Evolutionary conservation across 805 yeast species (phyloP), one percentile per base, ranked within the genome.

Genomic region (Pichia eremophila): DNA sequence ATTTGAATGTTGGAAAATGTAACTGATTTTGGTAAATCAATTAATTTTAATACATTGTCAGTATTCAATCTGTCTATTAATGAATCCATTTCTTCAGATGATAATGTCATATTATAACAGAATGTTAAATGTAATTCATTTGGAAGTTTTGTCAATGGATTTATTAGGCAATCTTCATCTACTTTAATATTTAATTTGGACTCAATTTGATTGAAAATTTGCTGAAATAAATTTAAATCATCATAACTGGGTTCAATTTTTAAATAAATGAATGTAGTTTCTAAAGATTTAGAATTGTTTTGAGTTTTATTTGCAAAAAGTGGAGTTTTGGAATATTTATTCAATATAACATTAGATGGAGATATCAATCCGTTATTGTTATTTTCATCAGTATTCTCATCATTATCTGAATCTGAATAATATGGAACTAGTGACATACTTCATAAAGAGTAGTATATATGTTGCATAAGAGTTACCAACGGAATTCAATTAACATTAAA

Each of bases 311-410:
- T 18, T n/a, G 8, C 19, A 15, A 28, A 22, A 12, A 45, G 7
- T 12, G 47, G 47, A 8, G 17, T 18, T 37, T 45, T 45, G 15
- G 47, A 45, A 37, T 40, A 45, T 31, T 25, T 40, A 11, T 45
- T 18, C 4, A 27, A 22, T 4, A 45, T 17, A 3, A 2, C n/a
- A 3, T 10, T 4, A 14, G 47, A 43, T 12, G 47, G 47, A n/a
- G 27, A 6, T 6, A 8, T 14, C 4, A 45, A 8, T 6, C 5
- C 32, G 5, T 34, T 34, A 10, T 34, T 14, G 9, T 9, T 11
- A 29, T 34, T 8, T 10, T 6, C 2, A 7, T 45, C 47, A 19
- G 11, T 19, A 5, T 41, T 42, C 5, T 41, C 48, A 17, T 37
- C 40, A 9, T n/a, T n/a, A n/a, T n/a, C n/a, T n/a, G 38, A 35